These are phyloP conservation scores for Coniochaeta sp. DNA, from an alignment of 2,329 filamentous ascomycete genomes.

Conservation along the genomic window DNA sequence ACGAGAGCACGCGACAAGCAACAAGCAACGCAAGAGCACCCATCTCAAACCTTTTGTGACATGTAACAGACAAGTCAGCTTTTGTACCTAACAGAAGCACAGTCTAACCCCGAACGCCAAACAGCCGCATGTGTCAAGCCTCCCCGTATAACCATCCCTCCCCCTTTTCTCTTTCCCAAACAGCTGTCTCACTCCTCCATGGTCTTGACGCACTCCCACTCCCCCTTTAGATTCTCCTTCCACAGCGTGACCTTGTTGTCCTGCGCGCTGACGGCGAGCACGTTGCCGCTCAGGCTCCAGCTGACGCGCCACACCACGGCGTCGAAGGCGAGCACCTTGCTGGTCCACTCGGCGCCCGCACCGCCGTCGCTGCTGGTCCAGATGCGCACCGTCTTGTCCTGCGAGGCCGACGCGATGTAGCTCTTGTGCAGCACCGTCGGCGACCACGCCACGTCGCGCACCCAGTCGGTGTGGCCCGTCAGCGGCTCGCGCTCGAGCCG, in stretches of 20 bases:
- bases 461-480: constrained; percentile 87
- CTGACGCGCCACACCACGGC: constrained; percentile 90
- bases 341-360: constrained; percentile 68
- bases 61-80: no score
- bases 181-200: constrained; percentile 75
- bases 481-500: constrained; percentile 58
- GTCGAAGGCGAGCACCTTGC: constrained; percentile 81
- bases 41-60: not conserved
- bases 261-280: constrained; percentile 84
- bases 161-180: no score
- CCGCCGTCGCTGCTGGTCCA: constrained; percentile 78
- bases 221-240: constrained; percentile 96
- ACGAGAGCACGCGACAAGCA: no score
- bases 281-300: constrained; percentile 96
- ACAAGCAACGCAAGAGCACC: not conserved
- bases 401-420: constrained; percentile 91
- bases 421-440: constrained; percentile 91
- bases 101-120: constrained; percentile 1
- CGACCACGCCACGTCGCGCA: constrained; percentile 94
- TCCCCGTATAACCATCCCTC: not conserved
- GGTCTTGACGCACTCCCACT: constrained; percentile 96
- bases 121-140: not conserved
- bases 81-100: not conserved
- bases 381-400: constrained; percentile 96
- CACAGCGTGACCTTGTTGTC: constrained; percentile 97